phyloP scores from a whole-genome alignment of 257 asterid species.

The Ballota nigra region DNA sequence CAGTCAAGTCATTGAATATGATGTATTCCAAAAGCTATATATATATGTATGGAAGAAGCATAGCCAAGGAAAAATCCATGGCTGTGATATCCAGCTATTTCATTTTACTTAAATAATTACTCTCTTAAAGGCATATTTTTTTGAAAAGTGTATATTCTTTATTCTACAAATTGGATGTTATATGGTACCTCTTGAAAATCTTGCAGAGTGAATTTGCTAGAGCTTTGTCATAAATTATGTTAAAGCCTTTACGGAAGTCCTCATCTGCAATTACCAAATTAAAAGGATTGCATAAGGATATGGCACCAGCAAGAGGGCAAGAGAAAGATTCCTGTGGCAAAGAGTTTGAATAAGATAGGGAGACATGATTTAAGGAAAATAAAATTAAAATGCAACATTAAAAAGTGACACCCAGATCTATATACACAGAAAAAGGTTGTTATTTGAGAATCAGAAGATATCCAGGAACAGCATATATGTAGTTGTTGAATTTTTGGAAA shows the following conservation, averaged over 20 bases:
- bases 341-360: slow-evolving; percentile 20
- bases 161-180: neutral
- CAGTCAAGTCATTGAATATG: slow-evolving; percentile 5
- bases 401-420: neutral
- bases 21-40: neutral
- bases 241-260: slow-evolving; percentile 94
- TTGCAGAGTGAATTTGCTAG: slow-evolving; percentile 76
- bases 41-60: slow-evolving; percentile 12
- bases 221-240: slow-evolving; percentile 84
- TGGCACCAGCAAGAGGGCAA: slow-evolving; percentile 90
- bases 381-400: neutral
- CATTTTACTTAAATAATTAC: too few relatives aligned
- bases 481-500: neutral
- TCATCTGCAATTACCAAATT: slow-evolving; percentile 90
- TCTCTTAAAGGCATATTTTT: neutral
- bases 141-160: neutral
- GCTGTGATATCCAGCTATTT: neutral
- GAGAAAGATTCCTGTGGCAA: slow-evolving; percentile 71
- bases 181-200: slow-evolving; percentile 65
- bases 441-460: neutral
- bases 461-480: slow-evolving; percentile 5
- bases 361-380: neutral
- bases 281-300: slow-evolving; percentile 95
- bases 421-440: neutral
- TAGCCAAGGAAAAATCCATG: neutral